A percentile compares a stretch with the other conserved stretches of the same genome.
Evolutionary conservation across 179 eudicot species (phyloP).

Genomic region (Beta corolliflora): DNA sequence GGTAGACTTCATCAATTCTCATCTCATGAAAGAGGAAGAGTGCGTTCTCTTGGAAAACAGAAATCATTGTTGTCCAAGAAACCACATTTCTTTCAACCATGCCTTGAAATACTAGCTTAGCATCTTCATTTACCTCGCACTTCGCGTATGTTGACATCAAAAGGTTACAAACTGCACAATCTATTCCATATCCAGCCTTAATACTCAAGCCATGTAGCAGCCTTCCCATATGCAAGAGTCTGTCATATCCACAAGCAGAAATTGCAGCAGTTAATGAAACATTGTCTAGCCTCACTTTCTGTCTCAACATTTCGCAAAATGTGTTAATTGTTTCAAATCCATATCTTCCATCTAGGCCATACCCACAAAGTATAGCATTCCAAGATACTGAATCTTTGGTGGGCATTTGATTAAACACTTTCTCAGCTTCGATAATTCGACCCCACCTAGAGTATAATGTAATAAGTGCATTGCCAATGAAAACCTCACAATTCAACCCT

Average conservation of each 20-base stretch:
- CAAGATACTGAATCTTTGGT: slow-evolving; percentile 80
- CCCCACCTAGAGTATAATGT: slow-evolving; percentile 83
- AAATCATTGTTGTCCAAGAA: slow-evolving; percentile 90
- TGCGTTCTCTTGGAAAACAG: slow-evolving; percentile 59
- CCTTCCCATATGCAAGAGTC: slow-evolving; percentile 53
- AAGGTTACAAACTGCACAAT: slow-evolving; percentile 69
- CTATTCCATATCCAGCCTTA: slow-evolving; percentile 50
- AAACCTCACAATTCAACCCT: slow-evolving; percentile 61
- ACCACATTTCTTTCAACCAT: slow-evolving; percentile 71
- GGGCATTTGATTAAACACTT: slow-evolving; percentile 69
- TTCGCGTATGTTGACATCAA: slow-evolving; percentile 75
- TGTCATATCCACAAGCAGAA: slow-evolving; percentile 74
- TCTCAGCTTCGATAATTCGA: slow-evolving; percentile 57
- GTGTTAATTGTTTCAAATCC: slow-evolving; percentile 55
- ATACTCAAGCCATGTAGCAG: slow-evolving; percentile 61
- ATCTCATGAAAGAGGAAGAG: slow-evolving; percentile 58
- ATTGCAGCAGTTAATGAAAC: slow-evolving; percentile 69
- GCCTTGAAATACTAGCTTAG: slow-evolving; percentile 53
- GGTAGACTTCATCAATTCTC: slow-evolving; percentile 70
- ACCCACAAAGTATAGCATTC: slow-evolving; percentile 88
- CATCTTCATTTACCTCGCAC: slow-evolving; percentile 59
- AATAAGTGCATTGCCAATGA: slow-evolving; percentile 73
- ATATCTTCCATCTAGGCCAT: slow-evolving; percentile 66
- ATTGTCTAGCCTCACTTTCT: slow-evolving; percentile 61
- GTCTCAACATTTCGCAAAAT: slow-evolving; percentile 63